Percentiles rank a stretch among this genome's conserved stretches.
phyloP scores from a whole-genome alignment of 1,139 yeast genomes.

The Magnusiomyces suaveolens region DNA sequence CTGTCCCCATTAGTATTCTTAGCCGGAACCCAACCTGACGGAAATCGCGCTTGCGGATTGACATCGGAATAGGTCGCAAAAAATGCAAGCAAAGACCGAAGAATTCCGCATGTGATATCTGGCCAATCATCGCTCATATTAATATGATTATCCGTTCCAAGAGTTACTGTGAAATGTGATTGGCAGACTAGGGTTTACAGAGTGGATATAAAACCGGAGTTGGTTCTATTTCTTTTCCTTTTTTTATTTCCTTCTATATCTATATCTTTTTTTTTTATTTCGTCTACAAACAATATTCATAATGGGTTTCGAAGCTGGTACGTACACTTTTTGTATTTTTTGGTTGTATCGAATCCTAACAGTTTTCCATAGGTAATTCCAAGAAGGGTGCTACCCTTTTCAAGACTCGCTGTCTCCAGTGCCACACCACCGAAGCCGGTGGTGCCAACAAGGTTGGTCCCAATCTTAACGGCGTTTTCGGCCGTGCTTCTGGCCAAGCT shows the following conservation, averaged over 20 bases:
- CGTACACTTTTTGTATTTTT: no score
- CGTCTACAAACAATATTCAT: background rate
- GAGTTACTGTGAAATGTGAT: background rate
- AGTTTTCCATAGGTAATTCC: constrained; percentile 52
- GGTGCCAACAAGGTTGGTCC: constrained; percentile 99
- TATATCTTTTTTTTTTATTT: background rate
- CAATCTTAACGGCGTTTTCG: constrained; percentile 88
- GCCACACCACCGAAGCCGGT: constrained; percentile 94
- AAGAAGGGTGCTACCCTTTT: constrained; percentile 97
- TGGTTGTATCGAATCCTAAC: no score
- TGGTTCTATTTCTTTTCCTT: no score
- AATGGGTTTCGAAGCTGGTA: background rate
- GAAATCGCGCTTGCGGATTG: no score
- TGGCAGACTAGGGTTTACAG: no score
- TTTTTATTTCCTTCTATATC: background rate
- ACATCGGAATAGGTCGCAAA: no score
- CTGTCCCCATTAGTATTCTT: no score
- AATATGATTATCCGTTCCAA: background rate
- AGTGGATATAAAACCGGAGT: no score
- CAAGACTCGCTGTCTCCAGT: constrained; percentile 98
- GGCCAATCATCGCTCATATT: no score
- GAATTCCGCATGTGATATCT: no score
- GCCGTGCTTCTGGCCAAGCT: constrained; percentile 87
- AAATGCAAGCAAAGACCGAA: no score
- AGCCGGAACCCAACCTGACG: no score